Base-by-base conservation (phyloP, 441 rosid species). In the Pelargonium hybrid region DNA sequence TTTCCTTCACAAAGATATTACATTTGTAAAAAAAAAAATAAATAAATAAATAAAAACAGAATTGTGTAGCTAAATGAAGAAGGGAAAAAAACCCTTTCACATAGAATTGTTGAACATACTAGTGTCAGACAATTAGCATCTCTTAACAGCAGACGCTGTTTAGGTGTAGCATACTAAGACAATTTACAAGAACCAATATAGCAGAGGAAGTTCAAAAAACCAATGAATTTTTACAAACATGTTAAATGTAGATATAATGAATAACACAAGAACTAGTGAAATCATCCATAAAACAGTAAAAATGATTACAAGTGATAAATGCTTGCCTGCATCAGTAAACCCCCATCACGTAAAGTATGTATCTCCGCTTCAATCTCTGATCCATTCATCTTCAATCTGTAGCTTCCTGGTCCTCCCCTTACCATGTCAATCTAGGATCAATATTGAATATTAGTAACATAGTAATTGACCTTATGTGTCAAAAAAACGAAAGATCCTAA, bases 331-430 rank as follows among this genome's bases (percentile, higher is more conserved):
- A 96, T 91, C 81, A 96, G 71, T 75, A 96, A 84, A 79, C 98
- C 99, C 67, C 99, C 99, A 84, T 96, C 98, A 74, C 98, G 96
- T 85, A 96, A 76, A 52, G 98, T 93, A 84, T 96, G 98, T 80
- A 96, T 96, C 82, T 93, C 99, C 66, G 97, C 90, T 79, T 93
- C 99, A 69, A 96, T 74, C 83, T 91, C 93, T 70, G 99, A 96
- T 52, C 84, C 80, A 69, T 90, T 96, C 99, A 93, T 84, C 85
- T 80, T 90, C 82, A 91, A 75, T 80, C 87, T 83, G 76, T 93
- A 91, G 86, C 97, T 96, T 78, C 99, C 97, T 59, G 96, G 85
- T 75, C 96, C 99, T 34, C 96, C 96, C 80, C 98, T 91, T 75
- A 84, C 90, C 88, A 90, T 91, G 87, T 90, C 88, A 83, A 96